Base-by-base conservation (phyloP, 75 land plant species). In the Cupressus sempervirens region DNA sequence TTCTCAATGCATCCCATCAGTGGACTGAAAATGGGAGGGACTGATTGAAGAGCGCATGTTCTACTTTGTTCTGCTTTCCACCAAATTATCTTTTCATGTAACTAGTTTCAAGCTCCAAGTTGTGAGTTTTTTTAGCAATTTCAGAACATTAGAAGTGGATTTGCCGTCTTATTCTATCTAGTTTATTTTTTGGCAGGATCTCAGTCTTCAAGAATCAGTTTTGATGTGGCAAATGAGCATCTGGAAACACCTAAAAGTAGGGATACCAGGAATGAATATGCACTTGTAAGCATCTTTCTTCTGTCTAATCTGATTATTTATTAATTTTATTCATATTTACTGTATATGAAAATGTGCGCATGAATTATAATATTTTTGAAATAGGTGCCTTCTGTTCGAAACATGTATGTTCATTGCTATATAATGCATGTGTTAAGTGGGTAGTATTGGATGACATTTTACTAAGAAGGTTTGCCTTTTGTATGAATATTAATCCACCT, bases 181-280 rank as follows among this genome's bases (percentile, higher is more conserved):
- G 45, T n/a, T 1, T 79, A 43, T 79, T 84, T 26, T 76, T 15
- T 85, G 23, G 53, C 89, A 89, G 88, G 88, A 40, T 58, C 82
- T 46, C 85, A 85, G 80, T 86, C 83, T 54, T 86, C 83, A 45
- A 87, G 90, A 67, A 87, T 85, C 86, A 89, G 88, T 83, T 40
- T 89, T 80, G 90, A 89, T 77, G 77, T 67, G 85, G 46, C 30
- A 29, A 54, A 41, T 81, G 62, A 38, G 7, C 13, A 29, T 52
- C 52, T 80, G 83, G 46, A 48, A 82, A 23, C 29, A 15, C 16
- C 56, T 40, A 15, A 35, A 85, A 54, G 68, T 36, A 34, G 35
- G 23, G 41, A 80, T 50, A 73, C 40, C 73, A 85, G 54, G 34
- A 82, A 56, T 53, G 86, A 75, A 76, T 15, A 7, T 36, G 32